phyloP scores from a whole-genome alignment of 108 stramenopile species.

The Fragilariopsis cylindrus region DNA sequence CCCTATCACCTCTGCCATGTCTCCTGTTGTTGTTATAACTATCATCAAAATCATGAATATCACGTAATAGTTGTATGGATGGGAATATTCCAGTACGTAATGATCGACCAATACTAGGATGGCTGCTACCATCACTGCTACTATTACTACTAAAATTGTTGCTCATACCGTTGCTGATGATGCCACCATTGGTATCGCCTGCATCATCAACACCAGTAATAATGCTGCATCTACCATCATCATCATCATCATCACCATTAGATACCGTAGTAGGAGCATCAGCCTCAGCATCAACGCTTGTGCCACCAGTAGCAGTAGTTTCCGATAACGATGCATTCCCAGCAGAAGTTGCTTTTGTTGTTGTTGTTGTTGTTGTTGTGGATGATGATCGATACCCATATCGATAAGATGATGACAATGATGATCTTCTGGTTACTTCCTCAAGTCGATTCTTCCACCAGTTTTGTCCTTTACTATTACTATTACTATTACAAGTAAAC shows the following conservation, averaged over 20 bases:
- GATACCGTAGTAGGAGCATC: no score
- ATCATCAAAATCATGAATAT: background rate
- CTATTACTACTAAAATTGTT: background rate
- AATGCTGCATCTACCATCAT: no score
- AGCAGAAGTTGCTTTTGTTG: no score
- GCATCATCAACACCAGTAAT: no score
- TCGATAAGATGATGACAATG: background rate
- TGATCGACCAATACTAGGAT: conserved; percentile 14
- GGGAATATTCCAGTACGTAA: conserved; percentile 2
- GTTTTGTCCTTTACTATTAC: conserved; percentile 1
- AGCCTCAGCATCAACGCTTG: background rate
- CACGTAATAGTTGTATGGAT: background rate
- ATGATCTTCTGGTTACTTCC: background rate
- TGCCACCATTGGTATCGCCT: background rate
- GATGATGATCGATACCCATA: conserved; percentile 13
- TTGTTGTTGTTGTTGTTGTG: background rate
- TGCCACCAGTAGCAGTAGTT: background rate
- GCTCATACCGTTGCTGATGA: background rate
- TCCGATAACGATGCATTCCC: background rate
- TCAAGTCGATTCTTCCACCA: conserved; percentile 9
- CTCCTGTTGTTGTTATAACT: background rate
- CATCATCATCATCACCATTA: no score
- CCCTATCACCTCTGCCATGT: background rate
- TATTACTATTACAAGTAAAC: conserved; percentile 34
- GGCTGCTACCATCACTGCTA: background rate